These are phyloP conservation scores for Lachnellula occidentalis DNA, from an alignment of 2,329 filamentous ascomycete genomes.

Conservation along the genomic window DNA sequence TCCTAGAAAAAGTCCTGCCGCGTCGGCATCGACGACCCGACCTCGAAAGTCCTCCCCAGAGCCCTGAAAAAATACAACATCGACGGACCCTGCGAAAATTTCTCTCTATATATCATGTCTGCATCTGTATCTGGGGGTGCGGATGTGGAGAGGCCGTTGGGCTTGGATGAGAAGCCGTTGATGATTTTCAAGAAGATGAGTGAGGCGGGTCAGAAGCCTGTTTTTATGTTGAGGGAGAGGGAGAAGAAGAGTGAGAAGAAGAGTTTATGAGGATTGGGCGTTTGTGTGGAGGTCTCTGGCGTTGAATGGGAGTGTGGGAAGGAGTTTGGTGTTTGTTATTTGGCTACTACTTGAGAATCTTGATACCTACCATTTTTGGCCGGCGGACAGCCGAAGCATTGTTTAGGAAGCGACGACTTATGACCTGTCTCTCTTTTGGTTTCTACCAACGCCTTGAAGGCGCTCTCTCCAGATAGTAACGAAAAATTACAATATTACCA, in stretches of 20 bases:
- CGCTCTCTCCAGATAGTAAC: too few species aligned
- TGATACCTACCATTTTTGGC: too few species aligned
- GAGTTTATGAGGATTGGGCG: background rate
- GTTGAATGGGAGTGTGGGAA: too few species aligned
- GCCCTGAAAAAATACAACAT: constrained; percentile 96
- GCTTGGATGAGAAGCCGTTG: constrained; percentile 82
- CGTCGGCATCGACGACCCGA: constrained; percentile 91
- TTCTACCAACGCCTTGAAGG: too few species aligned
- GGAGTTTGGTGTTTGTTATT: too few species aligned
- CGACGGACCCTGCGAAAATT: constrained; percentile 90
- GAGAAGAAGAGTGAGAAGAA: constrained; percentile 10
- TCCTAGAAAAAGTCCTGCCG: constrained; percentile 94
- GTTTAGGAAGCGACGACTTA: too few species aligned
- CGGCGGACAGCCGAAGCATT: too few species aligned
- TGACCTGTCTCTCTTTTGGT: too few species aligned
- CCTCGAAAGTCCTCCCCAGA: constrained; percentile 88
- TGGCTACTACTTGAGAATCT: too few species aligned
- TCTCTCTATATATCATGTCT: constrained; percentile 72
- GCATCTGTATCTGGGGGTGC: constrained; percentile 39
- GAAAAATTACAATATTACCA: too few species aligned
- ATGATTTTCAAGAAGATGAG: constrained; percentile 94
- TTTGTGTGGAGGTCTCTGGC: background rate
- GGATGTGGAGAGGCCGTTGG: constrained; percentile 93
- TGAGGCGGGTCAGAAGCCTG: constrained; percentile 90
- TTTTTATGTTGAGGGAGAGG: constrained; percentile 82